Percentiles rank a stretch among this genome's conserved stretches.
Evolutionary conservation across 2,329 filamentous ascomycete species (phyloP).

Genomic region (Ceratocystis alfenasii): DNA sequence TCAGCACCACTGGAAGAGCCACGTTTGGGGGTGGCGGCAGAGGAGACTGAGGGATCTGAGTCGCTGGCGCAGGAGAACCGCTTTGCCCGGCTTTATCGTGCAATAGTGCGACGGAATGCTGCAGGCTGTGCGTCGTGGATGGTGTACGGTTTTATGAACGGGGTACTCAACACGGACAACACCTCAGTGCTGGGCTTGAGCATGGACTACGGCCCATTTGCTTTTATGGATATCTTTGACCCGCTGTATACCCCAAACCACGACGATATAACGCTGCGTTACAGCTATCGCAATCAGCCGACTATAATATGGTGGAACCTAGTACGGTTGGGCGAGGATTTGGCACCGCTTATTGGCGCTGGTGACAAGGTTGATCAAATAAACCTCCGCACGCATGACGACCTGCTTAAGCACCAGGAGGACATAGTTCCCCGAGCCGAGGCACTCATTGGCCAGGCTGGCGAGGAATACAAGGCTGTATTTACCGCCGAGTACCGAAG

Average conservation of each 20-base stretch:
- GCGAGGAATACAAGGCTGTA: slow-evolving; percentile 77
- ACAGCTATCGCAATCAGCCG: slow-evolving; percentile 87
- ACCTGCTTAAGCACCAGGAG: slow-evolving; percentile 36
- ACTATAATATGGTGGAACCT: slow-evolving; percentile 99
- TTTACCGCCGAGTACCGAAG: slow-evolving; percentile 84
- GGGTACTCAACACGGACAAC: slow-evolving; percentile 95
- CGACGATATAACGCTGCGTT: slow-evolving; percentile 77
- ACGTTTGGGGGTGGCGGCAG: slow-evolving; percentile 41
- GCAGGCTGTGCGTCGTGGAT: slow-evolving; percentile 87
- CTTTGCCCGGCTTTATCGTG: slow-evolving; percentile 75
- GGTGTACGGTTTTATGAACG: slow-evolving; percentile 98
- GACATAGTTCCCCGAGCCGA: slow-evolving; percentile 65
- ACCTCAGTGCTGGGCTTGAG: slow-evolving; percentile 81
- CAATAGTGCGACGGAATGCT: slow-evolving; percentile 76
- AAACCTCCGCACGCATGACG: slow-evolving; percentile 39
- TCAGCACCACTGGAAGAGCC: slow-evolving; percentile 30
- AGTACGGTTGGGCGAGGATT: slow-evolving; percentile 73
- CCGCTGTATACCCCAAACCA: slow-evolving; percentile 93
- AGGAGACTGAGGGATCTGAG: slow-evolving; percentile 53
- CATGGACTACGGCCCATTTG: slow-evolving; percentile 92
- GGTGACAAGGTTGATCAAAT: slow-evolving; percentile 59
- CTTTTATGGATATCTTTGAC: slow-evolving; percentile 95
- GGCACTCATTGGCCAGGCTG: slow-evolving; percentile 63
- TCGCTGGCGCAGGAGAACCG: slow-evolving; percentile 63
- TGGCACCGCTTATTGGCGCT: slow-evolving; percentile 78